Evolutionary conservation across 1,139 yeast genomes (phyloP), one percentile per base, ranked within the genome.

Genomic region (Saccharomyces hybrid): DNA sequence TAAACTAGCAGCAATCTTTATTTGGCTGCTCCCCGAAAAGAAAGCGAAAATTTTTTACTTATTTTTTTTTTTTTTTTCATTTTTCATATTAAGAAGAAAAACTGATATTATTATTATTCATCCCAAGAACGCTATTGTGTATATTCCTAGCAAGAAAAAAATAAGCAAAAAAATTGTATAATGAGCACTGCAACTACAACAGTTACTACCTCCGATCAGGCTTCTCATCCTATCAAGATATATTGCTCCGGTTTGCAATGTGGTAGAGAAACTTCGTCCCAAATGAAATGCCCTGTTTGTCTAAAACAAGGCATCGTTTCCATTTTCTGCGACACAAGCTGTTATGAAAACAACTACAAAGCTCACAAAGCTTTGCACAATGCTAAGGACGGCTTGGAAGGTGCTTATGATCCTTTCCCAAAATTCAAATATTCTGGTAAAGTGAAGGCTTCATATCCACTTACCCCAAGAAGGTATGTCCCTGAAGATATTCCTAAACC

Each of bases 251-350:
- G 96, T 20, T 80, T 87, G 29, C 87, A 82, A 60, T 93, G 99
- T 74, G 95, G 95, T 34, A 89, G 89, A 64, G 79, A 76, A 47
- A 89, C 96, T 11, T 77, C 78, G 2, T 85, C 95, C 44, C 74
- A 79, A 46, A 76, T 93, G 61, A 90, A 90, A 67, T 93, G 99
- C 70, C 99, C 99, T 0, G 76, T 91, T 13, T 93, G 99, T 71
- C 73, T 93, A 58, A 91, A 93, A 68, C 79, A 78, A 58, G 88
- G 83, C 23, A 64, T 80, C 49, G 75, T 77, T 48, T 76, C 80
- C 54, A 78, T 78, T 26, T 93, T 91, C 72, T 95, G 99, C 73
- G 79, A 84, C 67, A 96, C 93, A 65, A 74, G 73, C 1, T 93
- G 99, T 71, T 95, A 88, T 76, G 83, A 88, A 69, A 74, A 85